A percentile compares a stretch with the other conserved stretches of the same genome.
These are phyloP conservation scores for Neofusicoccum sp. DNA, from an alignment of 2,329 filamentous ascomycete species.

Conservation along the genomic window DNA sequence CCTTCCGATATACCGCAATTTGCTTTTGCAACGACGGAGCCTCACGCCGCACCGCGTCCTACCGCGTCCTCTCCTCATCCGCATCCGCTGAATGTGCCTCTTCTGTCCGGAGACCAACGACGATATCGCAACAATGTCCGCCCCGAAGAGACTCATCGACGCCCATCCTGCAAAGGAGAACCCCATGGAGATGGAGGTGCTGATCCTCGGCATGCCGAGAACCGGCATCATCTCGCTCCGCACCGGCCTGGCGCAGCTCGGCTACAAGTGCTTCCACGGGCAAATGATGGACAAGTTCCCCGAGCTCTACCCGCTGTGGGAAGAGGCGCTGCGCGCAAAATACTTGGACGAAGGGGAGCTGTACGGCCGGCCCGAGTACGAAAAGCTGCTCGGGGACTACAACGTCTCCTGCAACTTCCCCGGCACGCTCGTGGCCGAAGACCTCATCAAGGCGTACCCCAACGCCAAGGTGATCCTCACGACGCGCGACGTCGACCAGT, in stretches of 20 bases:
- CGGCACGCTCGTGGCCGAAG: conserved; percentile 19
- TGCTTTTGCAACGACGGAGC: neutral
- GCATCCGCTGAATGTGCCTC: neutral
- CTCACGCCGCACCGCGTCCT: neutral
- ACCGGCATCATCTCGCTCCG: conserved; percentile 30
- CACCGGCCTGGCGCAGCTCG: conserved; percentile 28
- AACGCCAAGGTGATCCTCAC: conserved; percentile 24
- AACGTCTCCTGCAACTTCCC: conserved; percentile 5
- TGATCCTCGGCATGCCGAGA: conserved; percentile 34
- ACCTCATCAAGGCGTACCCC: conserved; percentile 22
- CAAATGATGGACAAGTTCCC: neutral
- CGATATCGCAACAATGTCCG: too few relatives aligned
- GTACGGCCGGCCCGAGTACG: conserved; percentile 32
- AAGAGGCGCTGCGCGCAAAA: conserved; percentile 35
- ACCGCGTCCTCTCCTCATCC: neutral
- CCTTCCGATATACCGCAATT: neutral
- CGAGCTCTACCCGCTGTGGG: conserved; percentile 25
- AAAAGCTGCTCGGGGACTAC: conserved; percentile 33
- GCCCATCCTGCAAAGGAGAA: too few relatives aligned
- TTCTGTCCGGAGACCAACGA: neutral
- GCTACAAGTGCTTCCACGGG: conserved; percentile 20
- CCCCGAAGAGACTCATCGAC: too few relatives aligned
- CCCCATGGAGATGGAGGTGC: conserved; percentile 28
- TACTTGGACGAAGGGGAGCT: conserved; percentile 26
- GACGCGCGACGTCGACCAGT: conserved; percentile 11